Percentiles rank a stretch among this genome's conserved stretches.
Conservation (phyloP, 257 asterid species). For the Capsicum pubescens region DNA sequence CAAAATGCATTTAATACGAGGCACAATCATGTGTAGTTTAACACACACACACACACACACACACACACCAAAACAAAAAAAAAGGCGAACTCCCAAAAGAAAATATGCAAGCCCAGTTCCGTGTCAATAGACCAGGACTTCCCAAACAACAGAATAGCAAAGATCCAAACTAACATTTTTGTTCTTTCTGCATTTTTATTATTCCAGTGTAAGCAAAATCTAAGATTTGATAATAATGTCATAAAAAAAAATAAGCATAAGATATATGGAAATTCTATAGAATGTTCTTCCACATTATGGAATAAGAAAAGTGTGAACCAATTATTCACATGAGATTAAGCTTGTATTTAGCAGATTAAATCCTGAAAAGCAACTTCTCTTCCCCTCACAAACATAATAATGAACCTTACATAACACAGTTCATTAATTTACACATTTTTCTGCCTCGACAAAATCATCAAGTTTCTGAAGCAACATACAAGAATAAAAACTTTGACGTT, state of each 20-base stretch:
- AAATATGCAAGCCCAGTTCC: background rate
- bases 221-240: background rate
- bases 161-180: background rate
- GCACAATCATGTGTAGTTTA: background rate
- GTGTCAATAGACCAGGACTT: background rate
- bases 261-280: background rate
- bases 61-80: background rate
- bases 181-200: constrained; percentile 1
- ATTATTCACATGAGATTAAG: constrained; percentile 7
- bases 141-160: background rate
- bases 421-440: constrained; percentile 16
- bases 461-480: constrained; percentile 14
- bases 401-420: background rate
- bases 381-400: constrained; percentile 2
- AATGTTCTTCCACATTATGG: constrained; percentile 11
- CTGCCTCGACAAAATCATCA: background rate
- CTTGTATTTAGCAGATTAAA: constrained; percentile 4
- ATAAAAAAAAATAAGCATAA: background rate
- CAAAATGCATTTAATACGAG: background rate
- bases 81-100: background rate
- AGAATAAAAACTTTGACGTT: background rate
- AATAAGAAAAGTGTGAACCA: constrained; percentile 9
- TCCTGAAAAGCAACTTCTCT: background rate
- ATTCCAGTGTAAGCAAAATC: background rate
- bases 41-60: background rate